A percentile compares a stretch with the other conserved stretches of the same genome.
These are phyloP conservation scores for Sugiyamaella neomexicana DNA, from an alignment of 1,139 yeast genomes.

Conservation along the genomic window DNA sequence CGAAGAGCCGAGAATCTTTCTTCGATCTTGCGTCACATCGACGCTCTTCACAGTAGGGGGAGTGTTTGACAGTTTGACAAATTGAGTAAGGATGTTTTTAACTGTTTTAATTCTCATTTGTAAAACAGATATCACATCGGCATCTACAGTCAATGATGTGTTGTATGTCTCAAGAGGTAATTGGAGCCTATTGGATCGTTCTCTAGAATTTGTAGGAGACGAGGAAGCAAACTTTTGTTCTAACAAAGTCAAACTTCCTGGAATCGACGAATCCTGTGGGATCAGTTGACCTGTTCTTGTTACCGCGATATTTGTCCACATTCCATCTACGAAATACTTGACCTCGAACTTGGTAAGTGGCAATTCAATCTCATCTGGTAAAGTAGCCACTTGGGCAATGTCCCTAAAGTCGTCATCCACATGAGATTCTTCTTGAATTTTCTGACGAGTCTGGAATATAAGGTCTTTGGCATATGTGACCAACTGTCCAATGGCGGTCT, in stretches of 20 bases:
- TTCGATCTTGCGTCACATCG: constrained; percentile 28
- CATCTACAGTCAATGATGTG: constrained; percentile 27
- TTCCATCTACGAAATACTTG: constrained; percentile 30
- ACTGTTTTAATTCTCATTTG: constrained; percentile 25
- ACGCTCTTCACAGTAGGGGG: constrained; percentile 16
- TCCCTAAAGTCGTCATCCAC: background rate
- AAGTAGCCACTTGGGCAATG: background rate
- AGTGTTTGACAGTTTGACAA: constrained; percentile 17
- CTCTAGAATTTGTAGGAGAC: constrained; percentile 5
- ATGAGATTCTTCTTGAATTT: constrained; percentile 2
- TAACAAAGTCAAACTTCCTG: constrained; percentile 10
- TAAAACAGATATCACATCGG: constrained; percentile 26
- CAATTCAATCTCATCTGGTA: constrained; percentile 22
- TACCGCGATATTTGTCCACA: constrained; percentile 29
- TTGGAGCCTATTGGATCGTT: constrained; percentile 6
- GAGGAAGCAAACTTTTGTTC: constrained; percentile 13
- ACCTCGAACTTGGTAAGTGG: constrained; percentile 29
- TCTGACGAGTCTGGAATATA: constrained; percentile 5
- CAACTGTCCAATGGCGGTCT: constrained; percentile 14
- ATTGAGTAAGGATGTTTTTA: constrained; percentile 19
- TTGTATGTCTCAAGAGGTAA: constrained; percentile 28
- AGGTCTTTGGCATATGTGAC: constrained; percentile 17
- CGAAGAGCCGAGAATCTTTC: constrained; percentile 27
- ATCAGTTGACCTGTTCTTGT: constrained; percentile 26
- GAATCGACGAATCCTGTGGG: constrained; percentile 15